Conservation (phyloP, 345 rosid genomes). For the Corchorus olitorius region DNA sequence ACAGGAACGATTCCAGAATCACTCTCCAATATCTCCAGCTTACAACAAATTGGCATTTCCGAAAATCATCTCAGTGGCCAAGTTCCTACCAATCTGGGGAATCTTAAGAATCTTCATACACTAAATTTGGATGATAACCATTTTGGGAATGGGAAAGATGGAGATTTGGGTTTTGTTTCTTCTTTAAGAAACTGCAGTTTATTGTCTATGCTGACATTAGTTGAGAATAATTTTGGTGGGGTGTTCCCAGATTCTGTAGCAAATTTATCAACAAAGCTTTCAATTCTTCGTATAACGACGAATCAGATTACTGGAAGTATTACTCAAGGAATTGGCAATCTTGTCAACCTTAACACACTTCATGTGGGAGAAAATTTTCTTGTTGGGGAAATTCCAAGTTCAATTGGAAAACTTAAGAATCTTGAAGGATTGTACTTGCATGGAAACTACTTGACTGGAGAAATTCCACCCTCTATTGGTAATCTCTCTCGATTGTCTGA, state of each 20-base stretch:
- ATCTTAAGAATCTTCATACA: conserved; percentile 3
- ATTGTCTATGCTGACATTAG: too few species aligned
- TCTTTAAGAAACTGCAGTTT: conserved; percentile 17
- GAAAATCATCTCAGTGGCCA: conserved; percentile 7
- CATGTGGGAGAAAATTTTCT: background rate
- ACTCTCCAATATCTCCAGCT: conserved; percentile 31
- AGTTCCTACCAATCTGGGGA: conserved; percentile 17
- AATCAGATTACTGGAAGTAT: conserved; percentile 21
- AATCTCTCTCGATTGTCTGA: background rate
- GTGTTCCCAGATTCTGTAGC: conserved; percentile 2
- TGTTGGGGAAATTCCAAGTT: conserved; percentile 3
- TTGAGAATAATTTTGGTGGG: conserved; percentile 18
- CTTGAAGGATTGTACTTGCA: background rate
- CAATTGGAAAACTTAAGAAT: conserved; percentile 1
- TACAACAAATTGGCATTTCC: background rate
- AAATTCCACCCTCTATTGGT: conserved; percentile 15
- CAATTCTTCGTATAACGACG: fast-evolving
- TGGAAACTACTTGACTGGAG: background rate
- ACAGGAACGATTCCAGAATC: conserved; percentile 30
- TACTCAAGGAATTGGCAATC: conserved; percentile 11
- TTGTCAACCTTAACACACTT: background rate
- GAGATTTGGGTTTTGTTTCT: conserved; percentile 17
- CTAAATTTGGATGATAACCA: background rate
- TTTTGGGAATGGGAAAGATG: conserved; percentile 22
- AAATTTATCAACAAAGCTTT: conserved; percentile 10